Percentiles rank a stretch among this genome's conserved stretches.
These are phyloP conservation scores for Phycomyces blakesleeanus DNA, from an alignment of 192 early-diverging fungal genomes.

Conservation along the genomic window DNA sequence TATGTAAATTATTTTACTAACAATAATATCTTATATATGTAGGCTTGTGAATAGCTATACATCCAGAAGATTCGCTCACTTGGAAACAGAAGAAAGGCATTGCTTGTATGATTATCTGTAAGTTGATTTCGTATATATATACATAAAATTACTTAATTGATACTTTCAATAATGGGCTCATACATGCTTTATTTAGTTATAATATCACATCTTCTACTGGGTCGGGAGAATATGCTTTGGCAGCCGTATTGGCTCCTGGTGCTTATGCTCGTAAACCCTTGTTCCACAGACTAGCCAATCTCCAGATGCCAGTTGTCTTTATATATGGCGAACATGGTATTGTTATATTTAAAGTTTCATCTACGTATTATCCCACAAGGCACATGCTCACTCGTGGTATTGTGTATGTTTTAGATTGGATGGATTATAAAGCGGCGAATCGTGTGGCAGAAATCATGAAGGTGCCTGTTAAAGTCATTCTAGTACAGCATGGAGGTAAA, in stretches of 20 bases:
- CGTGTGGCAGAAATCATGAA: conserved; percentile 55
- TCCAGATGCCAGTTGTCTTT: conserved; percentile 74
- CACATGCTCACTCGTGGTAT: background rate
- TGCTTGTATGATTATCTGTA: conserved; percentile 75
- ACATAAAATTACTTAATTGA: background rate
- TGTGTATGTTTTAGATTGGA: conserved; percentile 68
- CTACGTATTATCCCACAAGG: too few species aligned
- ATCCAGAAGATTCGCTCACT: conserved; percentile 56
- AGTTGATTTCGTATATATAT: conserved; percentile 13
- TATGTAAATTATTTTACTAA: too few species aligned
- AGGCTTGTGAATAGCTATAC: conserved; percentile 54
- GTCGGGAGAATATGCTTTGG: conserved; percentile 80
- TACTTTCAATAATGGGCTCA: background rate
- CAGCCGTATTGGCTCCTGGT: conserved; percentile 72
- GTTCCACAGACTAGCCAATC: conserved; percentile 51
- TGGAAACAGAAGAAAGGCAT: conserved; percentile 61
- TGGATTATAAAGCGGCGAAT: conserved; percentile 75
- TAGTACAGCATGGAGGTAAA: conserved; percentile 42
- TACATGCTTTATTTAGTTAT: conserved; percentile 37
- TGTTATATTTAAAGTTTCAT: too few species aligned
- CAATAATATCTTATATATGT: too few species aligned
- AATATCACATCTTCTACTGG: conserved; percentile 74
- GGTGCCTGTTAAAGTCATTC: conserved; percentile 43
- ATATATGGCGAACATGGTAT: conserved; percentile 31
- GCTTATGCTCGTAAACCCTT: conserved; percentile 80